phyloP scores from a whole-genome alignment of 2,329 filamentous ascomycete species.

The Calonectria ilicicola region DNA sequence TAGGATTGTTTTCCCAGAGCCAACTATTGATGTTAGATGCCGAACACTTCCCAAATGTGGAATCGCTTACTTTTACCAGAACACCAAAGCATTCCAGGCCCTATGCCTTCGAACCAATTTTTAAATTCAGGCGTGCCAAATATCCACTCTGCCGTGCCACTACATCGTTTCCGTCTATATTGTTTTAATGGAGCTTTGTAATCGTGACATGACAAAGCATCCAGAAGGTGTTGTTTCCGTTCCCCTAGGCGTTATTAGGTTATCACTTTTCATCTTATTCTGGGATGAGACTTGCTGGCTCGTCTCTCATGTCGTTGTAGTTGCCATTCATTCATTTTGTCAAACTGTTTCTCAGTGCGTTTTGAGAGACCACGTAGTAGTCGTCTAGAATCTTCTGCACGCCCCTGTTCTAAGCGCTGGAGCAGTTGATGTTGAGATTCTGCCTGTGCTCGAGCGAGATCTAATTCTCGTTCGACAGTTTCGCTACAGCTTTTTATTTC shows the following conservation, averaged over 20 bases:
- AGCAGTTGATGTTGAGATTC: slow-evolving; percentile 38
- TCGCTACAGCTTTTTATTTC: slow-evolving; percentile 31
- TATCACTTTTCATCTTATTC: neutral
- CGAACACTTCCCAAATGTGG: neutral
- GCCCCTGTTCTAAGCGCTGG: slow-evolving; percentile 30
- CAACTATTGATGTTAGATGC: slow-evolving; percentile 30
- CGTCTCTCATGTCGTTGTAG: neutral
- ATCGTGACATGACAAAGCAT: slow-evolving; percentile 43
- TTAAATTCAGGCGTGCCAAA: slow-evolving; percentile 38
- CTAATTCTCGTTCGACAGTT: slow-evolving; percentile 40
- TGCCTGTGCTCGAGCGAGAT: slow-evolving; percentile 39
- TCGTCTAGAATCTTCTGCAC: neutral
- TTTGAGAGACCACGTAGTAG: neutral
- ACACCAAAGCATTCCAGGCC: slow-evolving; percentile 41
- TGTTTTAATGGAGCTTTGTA: slow-evolving; percentile 41
- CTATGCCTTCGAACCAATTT: slow-evolving; percentile 31
- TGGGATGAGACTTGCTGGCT: neutral
- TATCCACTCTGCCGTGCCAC: slow-evolving; percentile 45
- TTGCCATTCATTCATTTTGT: neutral
- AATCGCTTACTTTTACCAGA: slow-evolving; percentile 45
- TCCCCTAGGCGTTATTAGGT: neutral
- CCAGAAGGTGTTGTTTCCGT: slow-evolving; percentile 39
- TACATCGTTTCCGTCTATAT: slow-evolving; percentile 42
- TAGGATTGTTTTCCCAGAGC: slow-evolving; percentile 44
- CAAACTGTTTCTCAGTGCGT: neutral